Evolutionary conservation across 2,329 filamentous ascomycete genomes (phyloP).

Genomic region (Penicillium sclerotiorum): DNA sequence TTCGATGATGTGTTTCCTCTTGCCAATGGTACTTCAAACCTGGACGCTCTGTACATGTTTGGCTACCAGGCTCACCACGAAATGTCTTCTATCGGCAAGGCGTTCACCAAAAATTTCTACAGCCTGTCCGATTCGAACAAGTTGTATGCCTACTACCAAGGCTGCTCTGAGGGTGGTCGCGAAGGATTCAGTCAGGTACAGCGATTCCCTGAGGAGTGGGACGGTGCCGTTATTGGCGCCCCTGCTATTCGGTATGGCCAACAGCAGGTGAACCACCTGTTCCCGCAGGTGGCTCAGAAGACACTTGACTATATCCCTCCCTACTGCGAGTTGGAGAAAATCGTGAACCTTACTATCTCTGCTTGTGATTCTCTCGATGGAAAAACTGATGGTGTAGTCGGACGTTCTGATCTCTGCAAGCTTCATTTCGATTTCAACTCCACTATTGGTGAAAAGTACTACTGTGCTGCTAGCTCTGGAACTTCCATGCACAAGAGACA

Average conservation of each 20-base stretch:
- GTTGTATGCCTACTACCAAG: slow-evolving; percentile 31
- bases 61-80: slow-evolving; percentile 56
- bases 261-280: slow-evolving; percentile 8
- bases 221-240: slow-evolving; percentile 6
- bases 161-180: neutral
- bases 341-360: slow-evolving; percentile 8
- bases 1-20: slow-evolving; percentile 43
- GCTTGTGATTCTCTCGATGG: slow-evolving; percentile 9
- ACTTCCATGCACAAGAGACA: no score
- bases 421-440: neutral
- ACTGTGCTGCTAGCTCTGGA: slow-evolving; percentile 1
- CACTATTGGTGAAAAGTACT: slow-evolving; percentile 31
- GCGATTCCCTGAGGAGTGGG: slow-evolving; percentile 1
- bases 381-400: neutral
- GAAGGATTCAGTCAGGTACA: neutral
- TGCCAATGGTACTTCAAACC: slow-evolving; percentile 50
- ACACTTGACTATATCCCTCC: slow-evolving; percentile 5
- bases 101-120: slow-evolving; percentile 48
- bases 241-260: slow-evolving; percentile 8
- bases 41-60: slow-evolving; percentile 36
- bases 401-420: neutral
- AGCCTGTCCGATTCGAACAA: slow-evolving; percentile 22
- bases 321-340: slow-evolving; percentile 11
- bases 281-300: neutral
- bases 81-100: slow-evolving; percentile 52